Evolutionary conservation across 2,329 filamentous ascomycete species (phyloP), one percentile per base, ranked within the genome.

Genomic region (Emmonsiellopsis sp.): DNA sequence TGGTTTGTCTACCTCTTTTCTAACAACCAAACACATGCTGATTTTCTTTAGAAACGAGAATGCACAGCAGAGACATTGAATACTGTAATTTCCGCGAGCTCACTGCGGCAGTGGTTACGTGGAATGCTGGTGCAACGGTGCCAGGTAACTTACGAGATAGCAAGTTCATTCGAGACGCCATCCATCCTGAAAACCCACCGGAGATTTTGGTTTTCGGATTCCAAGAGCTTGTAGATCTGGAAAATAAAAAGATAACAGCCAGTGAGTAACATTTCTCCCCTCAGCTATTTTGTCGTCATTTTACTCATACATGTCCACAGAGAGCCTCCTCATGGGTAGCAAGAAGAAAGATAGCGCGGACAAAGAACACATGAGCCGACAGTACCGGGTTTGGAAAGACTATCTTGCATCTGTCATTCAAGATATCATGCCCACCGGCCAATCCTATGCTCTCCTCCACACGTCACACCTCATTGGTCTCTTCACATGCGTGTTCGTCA

Each of bases 71-170:
- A 56, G 91, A 96, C 62, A 77, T 80, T 0, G 81, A 93, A 48
- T 97, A 88, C 65, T 96, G 91, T 73, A 79, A 81, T 32, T 95
- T 97, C 67, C 80, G 90, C 52, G 85, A 94, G 61, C 76, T 97
- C 54, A 85, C 83, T 48, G 84, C 87, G 10, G 75, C 89, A 39
- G 82, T 95, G 31, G 79, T 97, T 75, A 96, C 91, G 0, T 98
- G 93, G 93, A 98, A 98, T 67, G 92, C 91, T 1, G 93, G 93
- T 1, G 93, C 93, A n/a, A 86, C 86, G 13, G 95, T 93, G n/a
- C 93, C 93, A 0, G 84, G 83, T 55, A 87, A 85, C 63, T 74
- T 97, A 36, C 81, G 87, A 52, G 88, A 95, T 62, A 80, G 81
- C 9, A 77, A 78, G 43, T 97, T 97, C 68, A 87, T 97, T 63